Evolutionary conservation across 73 alveolate genomes (phyloP).

Genomic region (Blepharisma japonicum): DNA sequence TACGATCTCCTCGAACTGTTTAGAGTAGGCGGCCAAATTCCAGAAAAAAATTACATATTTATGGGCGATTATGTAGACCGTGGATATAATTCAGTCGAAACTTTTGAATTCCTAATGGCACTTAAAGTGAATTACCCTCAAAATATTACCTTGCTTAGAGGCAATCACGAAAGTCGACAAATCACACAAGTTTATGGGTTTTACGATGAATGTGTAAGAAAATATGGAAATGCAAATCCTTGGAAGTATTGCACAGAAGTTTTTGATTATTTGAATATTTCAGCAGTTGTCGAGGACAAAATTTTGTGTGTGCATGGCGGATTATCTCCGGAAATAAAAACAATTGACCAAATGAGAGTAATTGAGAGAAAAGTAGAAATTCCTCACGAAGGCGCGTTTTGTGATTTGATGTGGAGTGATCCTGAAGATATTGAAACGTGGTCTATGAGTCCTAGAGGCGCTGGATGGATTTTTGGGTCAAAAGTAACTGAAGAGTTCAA

Average conservation of each 20-base stretch:
- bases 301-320: constrained; percentile 93
- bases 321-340: constrained; percentile 78
- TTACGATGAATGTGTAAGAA: constrained; percentile 61
- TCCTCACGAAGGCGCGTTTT: constrained; percentile 88
- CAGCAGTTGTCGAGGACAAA: constrained; percentile 82
- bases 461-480: constrained; percentile 76
- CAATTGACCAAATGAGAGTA: constrained; percentile 82
- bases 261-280: constrained; percentile 61
- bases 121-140: constrained; percentile 75
- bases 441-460: constrained; percentile 69
- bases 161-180: constrained; percentile 78
- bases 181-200: constrained; percentile 33
- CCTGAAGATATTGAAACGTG: constrained; percentile 81
- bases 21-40: constrained; percentile 70
- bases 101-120: constrained; percentile 81
- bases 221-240: constrained; percentile 83
- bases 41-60: constrained; percentile 60
- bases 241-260: constrained; percentile 79
- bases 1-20: constrained; percentile 83
- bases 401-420: constrained; percentile 93
- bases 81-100: constrained; percentile 85
- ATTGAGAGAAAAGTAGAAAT: constrained; percentile 80
- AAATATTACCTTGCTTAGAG: constrained; percentile 75
- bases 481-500: constrained; percentile 79
- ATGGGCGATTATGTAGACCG: constrained; percentile 94